These are phyloP conservation scores for Pseudoscleropodium purum DNA, from an alignment of 225 moss, liverwort and hornwort genomes.

Conservation along the genomic window DNA sequence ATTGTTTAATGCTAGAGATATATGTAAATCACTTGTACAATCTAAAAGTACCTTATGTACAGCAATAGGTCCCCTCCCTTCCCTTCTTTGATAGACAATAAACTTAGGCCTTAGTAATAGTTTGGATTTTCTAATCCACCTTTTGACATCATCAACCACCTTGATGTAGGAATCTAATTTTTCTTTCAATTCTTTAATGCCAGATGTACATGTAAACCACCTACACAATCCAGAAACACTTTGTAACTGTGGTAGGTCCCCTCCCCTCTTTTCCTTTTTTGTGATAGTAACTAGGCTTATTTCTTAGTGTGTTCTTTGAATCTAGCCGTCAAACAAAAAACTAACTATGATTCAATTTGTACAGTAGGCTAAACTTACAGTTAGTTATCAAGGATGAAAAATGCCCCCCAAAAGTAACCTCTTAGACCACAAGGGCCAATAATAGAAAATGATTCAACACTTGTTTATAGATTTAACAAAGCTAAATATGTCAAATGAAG, in stretches of 20 bases:
- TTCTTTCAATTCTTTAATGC: no score
- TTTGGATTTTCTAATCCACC: no score
- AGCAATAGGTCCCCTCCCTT: accelerated
- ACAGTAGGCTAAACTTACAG: no score
- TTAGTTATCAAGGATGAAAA: not conserved
- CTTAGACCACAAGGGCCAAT: not conserved
- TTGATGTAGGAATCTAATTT: no score
- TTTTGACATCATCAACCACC: no score
- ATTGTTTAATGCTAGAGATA: not conserved
- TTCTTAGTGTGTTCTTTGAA: accelerated
- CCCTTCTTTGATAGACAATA: no score
- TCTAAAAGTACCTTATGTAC: accelerated
- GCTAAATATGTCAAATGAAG: not conserved
- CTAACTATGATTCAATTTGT: no score
- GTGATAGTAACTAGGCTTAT: not conserved
- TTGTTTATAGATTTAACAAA: accelerated
- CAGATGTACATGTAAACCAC: no score
- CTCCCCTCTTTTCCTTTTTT: accelerated
- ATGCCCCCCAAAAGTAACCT: no score
- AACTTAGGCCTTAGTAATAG: no score
- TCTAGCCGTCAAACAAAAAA: accelerated
- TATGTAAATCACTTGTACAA: accelerated
- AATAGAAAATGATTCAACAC: not conserved
- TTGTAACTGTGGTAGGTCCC: no score
- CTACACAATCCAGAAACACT: no score